phyloP scores from a whole-genome alignment of 2,329 filamentous ascomycete genomes.

The Ophiostoma quercus region DNA sequence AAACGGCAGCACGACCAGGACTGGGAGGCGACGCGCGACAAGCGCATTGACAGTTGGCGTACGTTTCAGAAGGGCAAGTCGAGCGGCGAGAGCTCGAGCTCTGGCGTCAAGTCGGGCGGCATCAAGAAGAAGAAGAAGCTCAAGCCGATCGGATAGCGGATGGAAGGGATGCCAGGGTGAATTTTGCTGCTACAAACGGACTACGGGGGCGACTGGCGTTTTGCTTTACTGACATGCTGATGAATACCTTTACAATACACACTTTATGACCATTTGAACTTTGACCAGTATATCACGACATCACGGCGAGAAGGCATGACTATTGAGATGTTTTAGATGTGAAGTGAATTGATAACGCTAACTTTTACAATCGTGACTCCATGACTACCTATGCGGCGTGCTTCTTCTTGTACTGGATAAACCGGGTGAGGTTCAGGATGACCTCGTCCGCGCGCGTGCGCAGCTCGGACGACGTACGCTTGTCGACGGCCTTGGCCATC shows the following conservation, averaged over 20 bases:
- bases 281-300: no score
- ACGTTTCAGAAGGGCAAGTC: slow-evolving; percentile 69
- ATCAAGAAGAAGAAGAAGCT: slow-evolving; percentile 63
- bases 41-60: slow-evolving; percentile 90
- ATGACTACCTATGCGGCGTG: slow-evolving; percentile 31
- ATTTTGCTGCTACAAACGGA: not conserved
- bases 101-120: slow-evolving; percentile 26
- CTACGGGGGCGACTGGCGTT: not conserved
- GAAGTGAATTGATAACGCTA: no score
- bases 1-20: slow-evolving; percentile 90
- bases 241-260: not conserved
- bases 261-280: not conserved
- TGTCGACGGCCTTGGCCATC: slow-evolving; percentile 57
- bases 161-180: not conserved
- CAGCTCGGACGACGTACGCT: slow-evolving; percentile 52
- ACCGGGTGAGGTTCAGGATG: slow-evolving; percentile 55
- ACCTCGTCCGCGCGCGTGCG: slow-evolving; percentile 57
- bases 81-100: slow-evolving; percentile 30
- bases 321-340: no score
- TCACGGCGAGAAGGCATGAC: no score
- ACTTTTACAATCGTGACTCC: not conserved
- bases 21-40: slow-evolving; percentile 89
- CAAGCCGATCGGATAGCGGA: slow-evolving; percentile 49
- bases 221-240: not conserved
- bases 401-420: slow-evolving; percentile 61